Evolutionary conservation across 257 asterid genomes (phyloP).

Genomic region (Dorcoceras hygrometricum): DNA sequence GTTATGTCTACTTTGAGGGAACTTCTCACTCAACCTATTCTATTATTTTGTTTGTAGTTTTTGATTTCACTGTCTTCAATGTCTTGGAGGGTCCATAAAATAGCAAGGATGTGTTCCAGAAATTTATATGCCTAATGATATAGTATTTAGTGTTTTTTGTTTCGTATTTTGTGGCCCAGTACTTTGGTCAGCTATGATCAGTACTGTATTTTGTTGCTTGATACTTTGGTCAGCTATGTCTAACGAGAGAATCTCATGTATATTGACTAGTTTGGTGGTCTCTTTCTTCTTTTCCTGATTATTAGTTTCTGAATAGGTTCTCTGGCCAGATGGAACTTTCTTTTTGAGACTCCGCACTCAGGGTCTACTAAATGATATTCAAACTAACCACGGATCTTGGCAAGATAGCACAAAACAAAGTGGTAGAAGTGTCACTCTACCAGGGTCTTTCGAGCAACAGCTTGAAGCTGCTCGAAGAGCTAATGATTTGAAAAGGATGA

Average conservation of each 20-base stretch:
- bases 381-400: constrained; percentile 36
- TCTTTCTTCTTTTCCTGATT: constrained; percentile 16
- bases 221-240: neutral
- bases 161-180: neutral
- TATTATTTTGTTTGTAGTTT: neutral
- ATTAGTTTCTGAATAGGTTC: constrained; percentile 45
- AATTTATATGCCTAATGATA: neutral
- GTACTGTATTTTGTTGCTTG: neutral
- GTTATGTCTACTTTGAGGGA: neutral
- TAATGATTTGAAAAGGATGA: constrained; percentile 71
- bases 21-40: neutral
- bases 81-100: neutral
- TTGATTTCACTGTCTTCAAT: neutral
- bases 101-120: neutral
- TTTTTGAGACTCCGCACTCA: constrained; percentile 47
- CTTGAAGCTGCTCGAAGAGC: constrained; percentile 95
- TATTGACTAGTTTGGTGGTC: constrained; percentile 12
- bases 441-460: constrained; percentile 75
- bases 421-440: constrained; percentile 38
- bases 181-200: constrained; percentile 1
- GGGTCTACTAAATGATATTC: constrained; percentile 32
- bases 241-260: neutral
- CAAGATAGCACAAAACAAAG: constrained; percentile 29
- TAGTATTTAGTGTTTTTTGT: neutral
- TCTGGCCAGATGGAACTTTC: constrained; percentile 86